Evolutionary conservation across 2,329 filamentous ascomycete species (phyloP).

Genomic region (Arthrobotrys pseudoclavata): DNA sequence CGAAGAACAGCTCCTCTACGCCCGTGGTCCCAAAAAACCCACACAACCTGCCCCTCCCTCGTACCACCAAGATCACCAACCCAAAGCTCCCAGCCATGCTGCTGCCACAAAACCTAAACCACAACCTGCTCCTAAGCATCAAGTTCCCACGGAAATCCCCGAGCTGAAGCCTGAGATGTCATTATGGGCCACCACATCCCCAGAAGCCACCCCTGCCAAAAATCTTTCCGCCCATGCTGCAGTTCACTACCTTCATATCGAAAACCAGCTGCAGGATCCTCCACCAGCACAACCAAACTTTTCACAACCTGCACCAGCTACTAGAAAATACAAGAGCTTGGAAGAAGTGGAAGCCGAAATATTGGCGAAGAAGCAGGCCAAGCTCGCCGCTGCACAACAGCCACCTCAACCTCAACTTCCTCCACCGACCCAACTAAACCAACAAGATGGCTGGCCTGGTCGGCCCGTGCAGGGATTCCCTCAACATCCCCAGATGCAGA

Average conservation of each 20-base stretch:
- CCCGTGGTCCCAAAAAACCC: slow-evolving; percentile 75
- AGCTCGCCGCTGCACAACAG: slow-evolving; percentile 61
- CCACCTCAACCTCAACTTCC: slow-evolving; percentile 65
- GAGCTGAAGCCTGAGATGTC: slow-evolving; percentile 93
- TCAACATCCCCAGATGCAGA: slow-evolving; percentile 64
- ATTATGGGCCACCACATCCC: slow-evolving; percentile 77
- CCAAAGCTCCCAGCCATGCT: slow-evolving; percentile 72
- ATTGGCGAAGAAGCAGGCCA: slow-evolving; percentile 72
- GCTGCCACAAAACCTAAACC: slow-evolving; percentile 69
- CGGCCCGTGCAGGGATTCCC: slow-evolving; percentile 62
- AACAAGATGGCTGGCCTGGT: slow-evolving; percentile 53
- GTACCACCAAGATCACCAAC: slow-evolving; percentile 65
- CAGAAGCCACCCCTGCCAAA: slow-evolving; percentile 50
- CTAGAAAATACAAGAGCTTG: slow-evolving; percentile 87
- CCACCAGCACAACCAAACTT: slow-evolving; percentile 61
- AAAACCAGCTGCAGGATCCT: slow-evolving; percentile 62
- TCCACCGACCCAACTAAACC: slow-evolving; percentile 62
- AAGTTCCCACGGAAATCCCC: slow-evolving; percentile 79
- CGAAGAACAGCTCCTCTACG: slow-evolving; percentile 89
- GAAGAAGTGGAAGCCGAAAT: slow-evolving; percentile 97
- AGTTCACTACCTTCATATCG: slow-evolving; percentile 72
- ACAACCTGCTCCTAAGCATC: slow-evolving; percentile 24
- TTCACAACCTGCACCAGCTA: slow-evolving; percentile 66
- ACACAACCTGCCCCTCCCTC: slow-evolving; percentile 65
- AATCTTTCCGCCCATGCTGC: slow-evolving; percentile 69